phyloP scores from a whole-genome alignment of 805 yeast species.

The Dipodascus geniculatus region DNA sequence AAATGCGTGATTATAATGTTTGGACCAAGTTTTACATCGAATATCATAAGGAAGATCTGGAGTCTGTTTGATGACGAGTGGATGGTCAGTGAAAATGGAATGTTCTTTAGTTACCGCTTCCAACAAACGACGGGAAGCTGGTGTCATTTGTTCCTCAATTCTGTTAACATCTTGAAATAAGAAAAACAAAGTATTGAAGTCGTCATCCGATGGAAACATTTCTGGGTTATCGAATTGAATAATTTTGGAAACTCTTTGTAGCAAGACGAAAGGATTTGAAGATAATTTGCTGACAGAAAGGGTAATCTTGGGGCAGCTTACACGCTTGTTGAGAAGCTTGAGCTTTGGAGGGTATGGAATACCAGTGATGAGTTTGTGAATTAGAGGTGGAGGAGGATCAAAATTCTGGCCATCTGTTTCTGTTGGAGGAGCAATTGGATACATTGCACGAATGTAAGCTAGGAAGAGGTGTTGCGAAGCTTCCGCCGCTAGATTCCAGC shows the following conservation, averaged over 20 bases:
- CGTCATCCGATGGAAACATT: slow-evolving; percentile 62
- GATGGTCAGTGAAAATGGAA: slow-evolving; percentile 17
- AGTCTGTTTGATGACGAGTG: slow-evolving; percentile 14
- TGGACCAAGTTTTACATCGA: slow-evolving; percentile 20
- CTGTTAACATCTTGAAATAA: slow-evolving; percentile 47
- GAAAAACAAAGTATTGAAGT: slow-evolving; percentile 61
- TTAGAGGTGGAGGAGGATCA: slow-evolving; percentile 37
- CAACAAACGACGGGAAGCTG: slow-evolving; percentile 54
- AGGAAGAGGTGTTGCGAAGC: slow-evolving; percentile 74
- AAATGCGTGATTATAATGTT: slow-evolving; percentile 19
- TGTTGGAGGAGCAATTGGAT: slow-evolving; percentile 29
- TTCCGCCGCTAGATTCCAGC: slow-evolving; percentile 73
- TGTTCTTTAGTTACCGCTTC: slow-evolving; percentile 26
- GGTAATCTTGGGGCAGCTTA: slow-evolving; percentile 51
- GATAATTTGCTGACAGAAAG: slow-evolving; percentile 37
- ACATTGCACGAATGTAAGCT: slow-evolving; percentile 68
- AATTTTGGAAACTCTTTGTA: slow-evolving; percentile 45
- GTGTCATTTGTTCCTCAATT: slow-evolving; percentile 47
- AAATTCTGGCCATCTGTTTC: slow-evolving; percentile 34
- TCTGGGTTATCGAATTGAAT: slow-evolving; percentile 61
- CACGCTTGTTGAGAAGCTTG: slow-evolving; percentile 30
- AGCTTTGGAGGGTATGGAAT: slow-evolving; percentile 52
- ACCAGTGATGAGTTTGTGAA: slow-evolving; percentile 52
- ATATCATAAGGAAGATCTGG: slow-evolving; percentile 14
- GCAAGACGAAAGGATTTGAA: slow-evolving; percentile 43